These are phyloP conservation scores for Citrus unshiu DNA, from an alignment of 345 rosid genomes.

Conservation along the genomic window DNA sequence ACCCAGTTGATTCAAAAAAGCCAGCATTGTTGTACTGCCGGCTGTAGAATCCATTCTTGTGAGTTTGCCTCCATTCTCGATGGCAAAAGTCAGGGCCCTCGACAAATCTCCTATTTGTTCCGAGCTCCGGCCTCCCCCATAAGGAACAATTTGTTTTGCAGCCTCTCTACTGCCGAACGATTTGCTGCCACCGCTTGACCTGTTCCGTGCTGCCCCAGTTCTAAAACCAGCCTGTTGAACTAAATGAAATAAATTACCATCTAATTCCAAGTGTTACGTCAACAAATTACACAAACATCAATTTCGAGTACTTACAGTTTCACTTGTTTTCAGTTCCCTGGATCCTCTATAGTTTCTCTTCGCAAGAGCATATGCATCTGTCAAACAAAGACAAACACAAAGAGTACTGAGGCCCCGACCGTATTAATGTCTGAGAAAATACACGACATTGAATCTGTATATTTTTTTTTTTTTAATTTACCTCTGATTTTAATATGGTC, in stretches of 20 bases:
- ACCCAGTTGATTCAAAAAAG: slow-evolving; percentile 61
- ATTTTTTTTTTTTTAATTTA: no score
- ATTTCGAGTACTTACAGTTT: slow-evolving; percentile 43
- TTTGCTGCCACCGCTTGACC: slow-evolving; percentile 30
- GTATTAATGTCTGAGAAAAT: no score
- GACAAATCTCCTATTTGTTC: slow-evolving; percentile 57
- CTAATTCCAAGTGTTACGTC: background rate
- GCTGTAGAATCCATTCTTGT: slow-evolving; percentile 49
- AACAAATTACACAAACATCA: background rate
- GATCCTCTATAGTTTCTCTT: slow-evolving; percentile 52
- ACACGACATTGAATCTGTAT: no score
- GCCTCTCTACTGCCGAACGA: slow-evolving; percentile 27
- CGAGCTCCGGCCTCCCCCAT: slow-evolving; percentile 37
- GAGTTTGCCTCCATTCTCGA: slow-evolving; percentile 71
- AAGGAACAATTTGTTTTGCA: slow-evolving; percentile 55
- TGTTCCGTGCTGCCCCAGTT: slow-evolving; percentile 21
- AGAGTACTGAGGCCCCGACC: no score
- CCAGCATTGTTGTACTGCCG: slow-evolving; percentile 44
- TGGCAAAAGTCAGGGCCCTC: slow-evolving; percentile 66
- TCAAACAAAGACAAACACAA: background rate
- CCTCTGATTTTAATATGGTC: no score
- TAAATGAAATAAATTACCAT: slow-evolving; percentile 7
- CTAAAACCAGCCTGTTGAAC: slow-evolving; percentile 40
- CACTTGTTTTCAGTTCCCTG: slow-evolving; percentile 28
- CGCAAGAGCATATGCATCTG: slow-evolving; percentile 53